Evolutionary conservation across 2,329 filamentous ascomycete genomes (phyloP), one percentile per base, ranked within the genome.

Genomic region (Colletotrichum sp.): DNA sequence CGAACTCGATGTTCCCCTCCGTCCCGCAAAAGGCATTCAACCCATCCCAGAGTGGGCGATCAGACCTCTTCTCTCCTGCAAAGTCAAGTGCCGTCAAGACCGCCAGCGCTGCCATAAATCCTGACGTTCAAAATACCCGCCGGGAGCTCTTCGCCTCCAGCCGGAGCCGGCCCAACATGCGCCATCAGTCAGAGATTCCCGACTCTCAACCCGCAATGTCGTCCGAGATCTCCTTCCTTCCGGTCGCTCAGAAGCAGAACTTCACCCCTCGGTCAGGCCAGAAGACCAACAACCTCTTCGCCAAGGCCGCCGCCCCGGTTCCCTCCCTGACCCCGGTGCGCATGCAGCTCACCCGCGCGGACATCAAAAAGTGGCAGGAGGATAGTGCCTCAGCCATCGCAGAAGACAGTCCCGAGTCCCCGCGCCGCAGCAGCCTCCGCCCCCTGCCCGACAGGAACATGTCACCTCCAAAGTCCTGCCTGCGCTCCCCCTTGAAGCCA

Each of bases 401-500:
- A 30, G 83, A 86, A 16, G 82, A 82, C 13, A 85, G 86, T 2
- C 79, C 81, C 3, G 83, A 85, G 67, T 81, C 86, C 85, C 84
- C 6, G 79, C 85, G n/a, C 16, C 67, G 34, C 15, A 61, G 24
- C 34, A 69, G 24, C 34, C 86, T 90, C 26, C 87, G 88, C 8
- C 87, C 88, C 3, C 83, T 88, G 5, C 90, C 90, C 15, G 85
- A 88, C 67, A 88, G 86, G 75, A 85, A 87, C n/a, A 87, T 87
- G 6, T 92, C 90, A 2, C 90, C 91, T 0, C 85, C 82, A 10
- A 92, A 92, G 79, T 92, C 91, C 1, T 90, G 87, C 78, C 82
- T 92, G 28, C 87, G 91, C 21, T 91, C 90, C 6, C 89, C 90
- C 0, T 80, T 90, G 21, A 92, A 92, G 79, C 87, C 89, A 5